A percentile compares a stretch with the other conserved stretches of the same genome.
phyloP scores from a whole-genome alignment of 1,139 yeast genomes.

The Magnusiomyces sp. region DNA sequence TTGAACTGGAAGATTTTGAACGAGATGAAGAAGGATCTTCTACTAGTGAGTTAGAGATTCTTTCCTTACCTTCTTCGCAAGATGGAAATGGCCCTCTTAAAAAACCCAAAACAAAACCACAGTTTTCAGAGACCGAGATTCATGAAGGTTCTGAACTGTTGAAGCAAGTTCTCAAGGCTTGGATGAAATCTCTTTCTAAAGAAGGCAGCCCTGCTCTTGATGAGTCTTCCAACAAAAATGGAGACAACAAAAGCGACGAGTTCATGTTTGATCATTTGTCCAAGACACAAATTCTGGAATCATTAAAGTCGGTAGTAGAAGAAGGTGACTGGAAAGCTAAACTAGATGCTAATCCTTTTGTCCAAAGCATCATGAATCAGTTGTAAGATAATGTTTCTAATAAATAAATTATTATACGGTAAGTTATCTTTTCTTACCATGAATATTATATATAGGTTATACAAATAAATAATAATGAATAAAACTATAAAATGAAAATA shows the following conservation, averaged over 20 bases:
- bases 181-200: constrained; percentile 37
- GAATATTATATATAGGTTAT: neutral
- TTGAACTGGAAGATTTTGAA: constrained; percentile 67
- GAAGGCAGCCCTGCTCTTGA: constrained; percentile 29
- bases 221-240: constrained; percentile 24
- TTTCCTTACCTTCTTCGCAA: neutral
- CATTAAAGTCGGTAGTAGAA: constrained; percentile 33
- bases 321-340: constrained; percentile 14
- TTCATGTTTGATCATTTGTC: constrained; percentile 27
- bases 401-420: too few relatives aligned
- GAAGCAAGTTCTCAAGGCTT: constrained; percentile 47
- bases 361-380: constrained; percentile 18
- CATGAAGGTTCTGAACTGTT: constrained; percentile 48
- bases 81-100: neutral
- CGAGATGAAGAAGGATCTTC: constrained; percentile 32
- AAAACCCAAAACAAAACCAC: constrained; percentile 25
- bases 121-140: constrained; percentile 48
- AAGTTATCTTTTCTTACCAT: neutral
- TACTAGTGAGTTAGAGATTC: neutral
- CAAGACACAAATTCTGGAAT: constrained; percentile 35
- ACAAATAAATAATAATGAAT: neutral
- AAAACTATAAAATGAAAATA: neutral
- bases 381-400: constrained; percentile 9
- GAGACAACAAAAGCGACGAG: neutral
- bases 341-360: constrained; percentile 14